Base-by-base conservation (phyloP, 352 stramenopile genomes). In the Salisapilia sapeloensis region DNA sequence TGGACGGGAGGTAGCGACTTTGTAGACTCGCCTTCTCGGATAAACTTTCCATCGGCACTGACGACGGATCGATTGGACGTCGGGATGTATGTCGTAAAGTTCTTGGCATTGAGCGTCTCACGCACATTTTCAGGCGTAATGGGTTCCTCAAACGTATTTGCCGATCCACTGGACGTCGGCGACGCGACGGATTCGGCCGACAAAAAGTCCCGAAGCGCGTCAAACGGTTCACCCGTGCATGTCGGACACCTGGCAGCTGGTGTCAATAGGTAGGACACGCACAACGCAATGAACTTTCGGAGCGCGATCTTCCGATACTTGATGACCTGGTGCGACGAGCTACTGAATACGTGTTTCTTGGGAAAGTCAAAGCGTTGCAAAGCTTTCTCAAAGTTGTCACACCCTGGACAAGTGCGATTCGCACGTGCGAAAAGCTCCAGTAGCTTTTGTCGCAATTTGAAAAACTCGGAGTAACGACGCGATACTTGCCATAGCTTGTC, bases 381-480 rank as follows among this genome's bases (percentile, higher is more conserved):
- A 25, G 81, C 65, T 40, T 86, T 83, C 38, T 84, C 64, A 45
- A 81, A 90, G 52, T 83, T 81, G 38, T 66, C 39, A 37, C 74
- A 90, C 20, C 74, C 74, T 9, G 74, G 74, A 23, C 74, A 90
- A 31, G 85, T 90, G 35, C 60, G 64, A 24, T 60, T 44, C 12
- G 53, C 65, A 29, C 54, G 54, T 16, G 34, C 43, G 27, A 84
- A 81, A 36, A 63, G 74, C 14, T 46, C 45, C n/a, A 85, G 41
- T 19, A 90, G 53, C 9, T 67, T 60, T 22, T 81, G 61, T 30
- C 67, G 70, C 34, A 90, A 53, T 44, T 56, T 36, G 16, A 83
- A 50, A 33, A 90, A 90, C 51, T 86, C 70, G 28, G 74, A 90
- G 50, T 85, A 90, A 25, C 70, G 74, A 31, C 60, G 74, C 15